These are phyloP conservation scores for Zygoascus hellenicus DNA, from an alignment of 1,139 yeast species.

Conservation along the genomic window DNA sequence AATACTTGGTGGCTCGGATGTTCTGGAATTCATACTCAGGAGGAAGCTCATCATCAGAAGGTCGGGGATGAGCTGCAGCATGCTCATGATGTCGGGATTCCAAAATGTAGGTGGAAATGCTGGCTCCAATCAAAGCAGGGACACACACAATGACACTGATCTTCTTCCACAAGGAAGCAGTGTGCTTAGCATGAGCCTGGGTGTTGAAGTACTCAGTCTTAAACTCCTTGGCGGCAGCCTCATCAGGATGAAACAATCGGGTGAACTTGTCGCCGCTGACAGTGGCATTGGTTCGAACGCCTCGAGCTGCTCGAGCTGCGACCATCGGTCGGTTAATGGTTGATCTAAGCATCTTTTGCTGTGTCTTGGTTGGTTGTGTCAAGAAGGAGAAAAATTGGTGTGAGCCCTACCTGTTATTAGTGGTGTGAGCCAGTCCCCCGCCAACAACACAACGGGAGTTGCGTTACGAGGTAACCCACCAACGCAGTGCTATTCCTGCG, in stretches of 20 bases:
- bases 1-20: constrained; percentile 73
- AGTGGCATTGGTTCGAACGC: constrained; percentile 13
- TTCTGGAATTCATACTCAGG: constrained; percentile 85
- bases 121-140: constrained; percentile 72
- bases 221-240: constrained; percentile 52
- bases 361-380: background rate
- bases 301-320: constrained; percentile 12
- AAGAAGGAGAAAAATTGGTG: background rate
- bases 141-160: constrained; percentile 72
- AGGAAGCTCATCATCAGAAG: constrained; percentile 84
- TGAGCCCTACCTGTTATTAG: background rate
- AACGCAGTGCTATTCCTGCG: background rate
- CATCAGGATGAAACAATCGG: constrained; percentile 33
- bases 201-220: constrained; percentile 49
- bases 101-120: constrained; percentile 71
- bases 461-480: background rate
- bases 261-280: constrained; percentile 16
- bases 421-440: constrained; percentile 5
- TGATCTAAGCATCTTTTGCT: constrained; percentile 5
- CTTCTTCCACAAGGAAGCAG: constrained; percentile 80
- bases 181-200: constrained; percentile 68
- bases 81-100: constrained; percentile 88
- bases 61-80: constrained; percentile 63
- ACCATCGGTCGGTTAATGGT: constrained; percentile 7
- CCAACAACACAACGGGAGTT: too few species aligned